These are phyloP conservation scores for Coemansia sp. DNA, from an alignment of 192 early-diverging fungal species.

Conservation along the genomic window DNA sequence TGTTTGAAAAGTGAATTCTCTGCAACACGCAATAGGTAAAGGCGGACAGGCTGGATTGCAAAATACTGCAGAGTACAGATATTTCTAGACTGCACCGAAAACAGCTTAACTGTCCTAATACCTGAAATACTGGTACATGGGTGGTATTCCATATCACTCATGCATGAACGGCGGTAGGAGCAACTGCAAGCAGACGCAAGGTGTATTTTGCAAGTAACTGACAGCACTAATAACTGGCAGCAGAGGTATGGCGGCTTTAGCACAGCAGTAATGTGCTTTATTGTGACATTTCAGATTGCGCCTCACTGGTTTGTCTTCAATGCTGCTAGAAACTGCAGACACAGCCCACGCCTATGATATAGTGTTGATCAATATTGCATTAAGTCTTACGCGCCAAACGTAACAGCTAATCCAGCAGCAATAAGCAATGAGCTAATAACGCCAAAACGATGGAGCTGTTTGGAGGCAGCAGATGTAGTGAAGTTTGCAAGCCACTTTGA, in stretches of 20 bases:
- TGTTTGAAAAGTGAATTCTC: too few species aligned
- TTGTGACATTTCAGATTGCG: background rate
- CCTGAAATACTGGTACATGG: background rate
- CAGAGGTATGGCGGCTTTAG: background rate
- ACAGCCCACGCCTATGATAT: too few species aligned
- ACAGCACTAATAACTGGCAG: background rate
- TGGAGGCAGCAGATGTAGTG: conserved; percentile 11
- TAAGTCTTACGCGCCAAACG: conserved; percentile 4
- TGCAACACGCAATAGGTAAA: too few species aligned
- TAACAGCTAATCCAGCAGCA: conserved; percentile 11
- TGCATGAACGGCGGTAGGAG: background rate
- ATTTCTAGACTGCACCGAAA: too few species aligned
- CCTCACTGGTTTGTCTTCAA: too few species aligned
- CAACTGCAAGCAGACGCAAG: too few species aligned
- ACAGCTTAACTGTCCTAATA: conserved; percentile 7
- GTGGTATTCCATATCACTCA: background rate
- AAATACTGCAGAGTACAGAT: background rate
- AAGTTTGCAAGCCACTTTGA: conserved; percentile 43
- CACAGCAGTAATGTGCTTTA: background rate
- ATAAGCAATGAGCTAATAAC: background rate
- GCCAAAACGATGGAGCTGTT: background rate
- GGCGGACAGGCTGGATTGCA: background rate
- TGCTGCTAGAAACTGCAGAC: background rate
- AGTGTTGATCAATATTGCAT: background rate
- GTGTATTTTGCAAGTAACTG: background rate